Conservation (phyloP, 1,284 basidiomycete species). For the Takashimella koratensis region DNA sequence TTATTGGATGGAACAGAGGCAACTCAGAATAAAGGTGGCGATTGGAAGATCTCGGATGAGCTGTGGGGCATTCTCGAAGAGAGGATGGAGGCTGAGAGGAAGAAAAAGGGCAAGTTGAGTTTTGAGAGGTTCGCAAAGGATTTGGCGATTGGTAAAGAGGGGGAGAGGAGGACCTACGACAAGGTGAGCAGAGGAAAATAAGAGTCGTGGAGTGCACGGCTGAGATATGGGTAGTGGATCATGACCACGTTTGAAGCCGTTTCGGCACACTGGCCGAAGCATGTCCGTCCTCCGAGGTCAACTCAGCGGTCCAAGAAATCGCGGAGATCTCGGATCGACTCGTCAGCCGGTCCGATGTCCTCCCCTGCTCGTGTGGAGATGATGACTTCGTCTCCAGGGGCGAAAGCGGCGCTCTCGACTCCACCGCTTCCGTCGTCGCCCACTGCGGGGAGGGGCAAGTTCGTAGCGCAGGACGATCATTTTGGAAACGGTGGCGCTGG, state of each 20-base stretch:
- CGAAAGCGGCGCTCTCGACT: constrained; percentile 13
- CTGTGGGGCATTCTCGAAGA: constrained; percentile 43
- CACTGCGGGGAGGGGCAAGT: neutral
- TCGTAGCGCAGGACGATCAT: neutral
- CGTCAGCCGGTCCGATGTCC: neutral
- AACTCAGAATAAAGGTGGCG: constrained; percentile 40
- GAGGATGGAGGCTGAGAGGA: constrained; percentile 45
- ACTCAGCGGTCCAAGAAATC: constrained; percentile 20
- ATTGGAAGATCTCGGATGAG: constrained; percentile 45
- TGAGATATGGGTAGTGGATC: constrained; percentile 63
- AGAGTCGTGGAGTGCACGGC: no score
- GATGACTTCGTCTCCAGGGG: constrained; percentile 7
- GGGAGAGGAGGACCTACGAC: constrained; percentile 49
- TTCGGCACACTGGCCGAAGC: constrained; percentile 45
- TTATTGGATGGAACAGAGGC: constrained; percentile 26
- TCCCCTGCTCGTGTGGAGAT: neutral
- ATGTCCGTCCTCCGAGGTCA: constrained; percentile 18
- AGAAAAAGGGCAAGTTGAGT: constrained; percentile 42
- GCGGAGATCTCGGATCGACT: constrained; percentile 10
- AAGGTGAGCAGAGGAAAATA: constrained; percentile 46
- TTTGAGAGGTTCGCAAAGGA: constrained; percentile 39
- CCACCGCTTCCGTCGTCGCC: constrained; percentile 27
- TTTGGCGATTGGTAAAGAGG: constrained; percentile 23
- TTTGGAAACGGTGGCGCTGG: neutral
- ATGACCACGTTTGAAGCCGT: constrained; percentile 86